phyloP scores from a whole-genome alignment of 768 basidiomycete species.

The Russula foetens region DNA sequence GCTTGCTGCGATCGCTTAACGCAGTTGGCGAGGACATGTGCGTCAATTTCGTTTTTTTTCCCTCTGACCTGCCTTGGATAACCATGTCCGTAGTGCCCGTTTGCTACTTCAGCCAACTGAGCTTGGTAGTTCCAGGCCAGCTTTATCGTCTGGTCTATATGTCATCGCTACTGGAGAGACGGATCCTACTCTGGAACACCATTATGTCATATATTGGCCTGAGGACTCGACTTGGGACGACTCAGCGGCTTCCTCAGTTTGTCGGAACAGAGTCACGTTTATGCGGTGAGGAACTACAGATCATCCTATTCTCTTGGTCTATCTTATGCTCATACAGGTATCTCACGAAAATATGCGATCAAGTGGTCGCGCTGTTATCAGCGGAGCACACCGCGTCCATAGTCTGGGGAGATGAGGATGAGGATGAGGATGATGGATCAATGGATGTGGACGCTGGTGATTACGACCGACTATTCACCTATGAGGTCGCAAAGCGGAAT shows the following conservation, averaged over 20 bases:
- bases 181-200: slow-evolving; percentile 19
- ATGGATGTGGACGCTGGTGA: slow-evolving; percentile 35
- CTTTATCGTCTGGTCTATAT: background rate
- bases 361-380: slow-evolving; percentile 44
- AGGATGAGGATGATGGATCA: slow-evolving; percentile 19
- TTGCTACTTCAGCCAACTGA: slow-evolving; percentile 14
- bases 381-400: slow-evolving; percentile 37
- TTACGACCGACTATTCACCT: slow-evolving; percentile 42
- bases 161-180: background rate
- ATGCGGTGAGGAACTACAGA: slow-evolving; percentile 38
- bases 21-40: slow-evolving; percentile 35
- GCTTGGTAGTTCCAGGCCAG: background rate
- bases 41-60: slow-evolving; percentile 16
- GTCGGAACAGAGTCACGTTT: slow-evolving; percentile 50
- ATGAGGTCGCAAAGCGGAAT: slow-evolving; percentile 45
- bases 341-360: slow-evolving; percentile 36
- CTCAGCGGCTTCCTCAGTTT: slow-evolving; percentile 34
- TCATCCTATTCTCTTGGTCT: background rate
- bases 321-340: background rate
- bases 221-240: slow-evolving; percentile 54
- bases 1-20: slow-evolving; percentile 32
- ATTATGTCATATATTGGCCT: slow-evolving; percentile 55
- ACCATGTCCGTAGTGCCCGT: slow-evolving; percentile 26
- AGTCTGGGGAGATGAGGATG: slow-evolving; percentile 34
- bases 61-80: background rate